Evolutionary conservation across 306 rosid genomes (phyloP).

Genomic region (Dalbergia cochinchinensis): DNA sequence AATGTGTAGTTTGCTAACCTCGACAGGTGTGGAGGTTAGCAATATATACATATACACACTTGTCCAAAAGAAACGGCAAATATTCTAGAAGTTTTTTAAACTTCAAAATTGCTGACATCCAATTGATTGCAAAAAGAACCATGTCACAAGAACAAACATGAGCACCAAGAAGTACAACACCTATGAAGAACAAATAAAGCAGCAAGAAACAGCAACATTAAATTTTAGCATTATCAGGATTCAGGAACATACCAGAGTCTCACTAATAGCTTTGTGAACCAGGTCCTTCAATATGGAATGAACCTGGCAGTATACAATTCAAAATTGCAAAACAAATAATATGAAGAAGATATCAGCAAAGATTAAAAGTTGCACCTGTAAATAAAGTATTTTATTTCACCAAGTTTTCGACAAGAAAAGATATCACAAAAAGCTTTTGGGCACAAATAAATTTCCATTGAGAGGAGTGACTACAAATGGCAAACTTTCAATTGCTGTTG

Average conservation of each 20-base stretch:
- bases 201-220: conserved; percentile 28
- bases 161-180: conserved; percentile 27
- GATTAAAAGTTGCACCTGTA: not conserved
- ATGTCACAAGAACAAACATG: not conserved
- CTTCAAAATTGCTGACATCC: not conserved
- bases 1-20: no score
- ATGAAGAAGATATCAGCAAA: not conserved
- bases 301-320: conserved; percentile 60
- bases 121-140: not conserved
- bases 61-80: not conserved
- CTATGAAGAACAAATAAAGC: not conserved
- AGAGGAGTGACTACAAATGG: conserved; percentile 1
- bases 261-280: conserved; percentile 80
- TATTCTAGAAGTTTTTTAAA: conserved; percentile 5
- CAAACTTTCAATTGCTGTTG: not conserved
- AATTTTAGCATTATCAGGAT: conserved; percentile 23
- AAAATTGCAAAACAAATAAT: conserved; percentile 36
- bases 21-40: no score
- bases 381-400: not conserved
- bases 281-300: conserved; percentile 79
- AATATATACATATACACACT: not conserved
- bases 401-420: conserved; percentile 2
- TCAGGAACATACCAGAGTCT: conserved; percentile 71
- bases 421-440: not conserved
- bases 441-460: not conserved